A percentile compares a stretch with the other conserved stretches of the same genome.
Conservation (phyloP, 805 yeast genomes). For the Candida ponderosae region DNA sequence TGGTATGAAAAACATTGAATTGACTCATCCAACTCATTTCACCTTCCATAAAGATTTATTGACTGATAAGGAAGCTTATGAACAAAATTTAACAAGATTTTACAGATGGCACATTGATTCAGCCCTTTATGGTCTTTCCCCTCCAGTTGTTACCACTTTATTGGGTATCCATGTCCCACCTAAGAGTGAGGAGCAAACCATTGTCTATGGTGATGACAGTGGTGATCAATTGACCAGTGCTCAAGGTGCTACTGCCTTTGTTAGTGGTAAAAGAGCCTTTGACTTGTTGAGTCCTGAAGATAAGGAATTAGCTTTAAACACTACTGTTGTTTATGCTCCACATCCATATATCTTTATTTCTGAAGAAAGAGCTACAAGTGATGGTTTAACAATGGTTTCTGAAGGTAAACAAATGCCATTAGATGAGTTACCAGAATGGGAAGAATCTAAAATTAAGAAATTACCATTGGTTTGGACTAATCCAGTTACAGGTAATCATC, state of each 20-base stretch:
- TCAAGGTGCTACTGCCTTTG: constrained; percentile 87
- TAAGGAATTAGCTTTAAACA: constrained; percentile 62
- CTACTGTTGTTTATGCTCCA: constrained; percentile 86
- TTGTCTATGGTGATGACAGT: constrained; percentile 54
- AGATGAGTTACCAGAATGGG: constrained; percentile 77
- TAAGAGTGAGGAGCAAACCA: constrained; percentile 49
- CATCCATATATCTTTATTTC: constrained; percentile 86
- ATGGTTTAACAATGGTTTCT: constrained; percentile 79
- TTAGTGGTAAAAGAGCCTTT: constrained; percentile 77
- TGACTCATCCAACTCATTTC: constrained; percentile 81
- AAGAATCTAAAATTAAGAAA: constrained; percentile 63
- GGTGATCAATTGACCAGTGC: constrained; percentile 58
- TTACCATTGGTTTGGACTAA: constrained; percentile 91
- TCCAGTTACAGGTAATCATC: constrained; percentile 77
- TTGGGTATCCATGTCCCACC: constrained; percentile 79
- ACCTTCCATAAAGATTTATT: constrained; percentile 68
- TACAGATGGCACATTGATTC: constrained; percentile 95
- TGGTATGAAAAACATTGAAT: constrained; percentile 46
- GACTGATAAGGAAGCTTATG: constrained; percentile 52
- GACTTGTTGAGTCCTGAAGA: constrained; percentile 60
- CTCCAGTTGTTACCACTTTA: constrained; percentile 81
- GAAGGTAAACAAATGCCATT: constrained; percentile 67
- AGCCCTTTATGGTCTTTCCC: constrained; percentile 77
- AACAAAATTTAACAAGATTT: constrained; percentile 61
- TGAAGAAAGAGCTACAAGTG: constrained; percentile 73